These are phyloP conservation scores for Pseudonitzschia multiseries DNA, from an alignment of 108 stramenopile species.

Conservation along the genomic window DNA sequence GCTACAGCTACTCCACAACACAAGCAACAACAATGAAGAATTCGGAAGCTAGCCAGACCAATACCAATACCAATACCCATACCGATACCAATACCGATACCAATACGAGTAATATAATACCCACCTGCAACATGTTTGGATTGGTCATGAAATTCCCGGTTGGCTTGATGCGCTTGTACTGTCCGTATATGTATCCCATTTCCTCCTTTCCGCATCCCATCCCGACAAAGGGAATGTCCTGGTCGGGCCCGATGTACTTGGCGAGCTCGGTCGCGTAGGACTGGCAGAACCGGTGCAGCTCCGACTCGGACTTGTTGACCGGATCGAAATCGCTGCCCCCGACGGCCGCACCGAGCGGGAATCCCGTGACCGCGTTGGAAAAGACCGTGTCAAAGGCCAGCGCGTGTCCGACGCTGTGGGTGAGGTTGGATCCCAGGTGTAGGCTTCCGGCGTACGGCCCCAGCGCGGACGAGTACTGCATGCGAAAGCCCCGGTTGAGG, in stretches of 20 bases:
- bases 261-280: slow-evolving; percentile 96
- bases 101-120: no score
- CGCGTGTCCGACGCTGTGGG: slow-evolving; percentile 65
- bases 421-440: slow-evolving; percentile 89
- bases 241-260: slow-evolving; percentile 95
- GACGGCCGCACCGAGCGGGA: slow-evolving; percentile 85
- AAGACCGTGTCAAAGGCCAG: slow-evolving; percentile 86
- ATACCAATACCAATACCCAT: no score
- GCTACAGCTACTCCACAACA: no score
- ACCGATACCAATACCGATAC: no score
- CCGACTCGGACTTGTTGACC: slow-evolving; percentile 89
- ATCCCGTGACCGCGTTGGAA: slow-evolving; percentile 91
- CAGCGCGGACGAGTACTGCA: slow-evolving; percentile 87
- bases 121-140: slow-evolving; percentile 11
- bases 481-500: slow-evolving; percentile 83
- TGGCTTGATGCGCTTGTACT: slow-evolving; percentile 92
- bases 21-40: no score
- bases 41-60: no score
- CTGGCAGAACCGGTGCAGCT: slow-evolving; percentile 97
- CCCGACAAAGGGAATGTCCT: slow-evolving; percentile 91
- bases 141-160: slow-evolving; percentile 19
- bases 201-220: slow-evolving; percentile 88
- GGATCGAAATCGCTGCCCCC: slow-evolving; percentile 98
- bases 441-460: slow-evolving; percentile 94
- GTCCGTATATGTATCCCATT: slow-evolving; percentile 96